Percentiles rank a stretch among this genome's conserved stretches.
Conservation (phyloP, 2,329 filamentous ascomycete genomes). For the Hypoxylon sp. region DNA sequence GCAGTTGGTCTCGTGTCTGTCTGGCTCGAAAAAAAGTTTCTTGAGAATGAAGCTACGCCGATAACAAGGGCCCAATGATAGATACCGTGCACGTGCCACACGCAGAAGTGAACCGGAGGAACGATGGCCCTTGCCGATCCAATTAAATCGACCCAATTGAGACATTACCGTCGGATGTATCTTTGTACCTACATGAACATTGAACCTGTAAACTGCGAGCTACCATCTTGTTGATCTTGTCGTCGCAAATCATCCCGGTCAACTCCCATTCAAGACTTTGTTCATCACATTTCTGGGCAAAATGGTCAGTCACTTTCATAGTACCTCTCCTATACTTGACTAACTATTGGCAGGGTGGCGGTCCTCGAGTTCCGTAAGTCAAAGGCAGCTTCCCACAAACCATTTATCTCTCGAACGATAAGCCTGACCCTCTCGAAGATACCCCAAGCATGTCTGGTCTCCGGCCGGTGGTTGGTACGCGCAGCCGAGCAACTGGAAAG, state of each 20-base stretch:
- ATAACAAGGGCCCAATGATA: constrained; percentile 30
- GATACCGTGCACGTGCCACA: constrained; percentile 24
- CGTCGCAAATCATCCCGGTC: constrained; percentile 51
- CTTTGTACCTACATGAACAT: constrained; percentile 9
- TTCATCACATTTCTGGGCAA: constrained; percentile 56
- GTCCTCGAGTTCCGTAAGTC: constrained; percentile 72
- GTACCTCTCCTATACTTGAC: constrained; percentile 42
- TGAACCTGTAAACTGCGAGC: constrained; percentile 24
- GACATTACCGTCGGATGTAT: constrained; percentile 8
- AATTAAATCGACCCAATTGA: constrained; percentile 28
- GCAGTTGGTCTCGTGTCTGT: constrained; percentile 47
- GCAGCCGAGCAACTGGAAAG: constrained; percentile 94
- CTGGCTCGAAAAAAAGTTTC: constrained; percentile 50
- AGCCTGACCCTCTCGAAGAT: constrained; percentile 65
- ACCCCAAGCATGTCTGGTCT: constrained; percentile 99
- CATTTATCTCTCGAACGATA: constrained; percentile 12
- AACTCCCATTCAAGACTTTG: constrained; percentile 47
- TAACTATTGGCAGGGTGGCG: constrained; percentile 75
- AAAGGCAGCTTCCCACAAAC: constrained; percentile 21
- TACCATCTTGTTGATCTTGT: constrained; percentile 28
- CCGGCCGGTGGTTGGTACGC: constrained; percentile 97
- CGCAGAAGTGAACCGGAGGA: constrained; percentile 17
- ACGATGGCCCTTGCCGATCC: constrained; percentile 32
- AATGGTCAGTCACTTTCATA: constrained; percentile 69
- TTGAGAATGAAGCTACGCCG: constrained; percentile 43